phyloP scores from a whole-genome alignment of 352 stramenopile species.

The Globisporangium megalacanthum region DNA sequence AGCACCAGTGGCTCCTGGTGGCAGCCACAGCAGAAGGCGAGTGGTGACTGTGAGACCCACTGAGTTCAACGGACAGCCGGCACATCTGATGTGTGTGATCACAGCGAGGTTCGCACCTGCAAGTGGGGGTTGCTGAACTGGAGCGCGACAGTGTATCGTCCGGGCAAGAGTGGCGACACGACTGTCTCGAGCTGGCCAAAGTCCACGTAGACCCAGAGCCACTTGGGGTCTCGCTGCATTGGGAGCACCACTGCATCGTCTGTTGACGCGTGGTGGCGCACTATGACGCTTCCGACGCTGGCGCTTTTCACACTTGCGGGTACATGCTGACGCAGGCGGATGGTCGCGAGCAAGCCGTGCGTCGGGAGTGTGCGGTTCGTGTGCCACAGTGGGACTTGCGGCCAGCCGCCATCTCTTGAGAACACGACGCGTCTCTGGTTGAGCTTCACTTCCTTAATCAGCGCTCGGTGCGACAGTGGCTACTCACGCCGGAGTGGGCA shows the following conservation, averaged over 20 bases:
- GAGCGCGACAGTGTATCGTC: constrained; percentile 5
- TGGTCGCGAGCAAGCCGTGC: neutral
- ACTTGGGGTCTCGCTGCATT: neutral
- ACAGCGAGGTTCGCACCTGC: constrained; percentile 3
- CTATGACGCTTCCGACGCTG: neutral
- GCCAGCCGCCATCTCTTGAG: neutral
- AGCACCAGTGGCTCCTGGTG: constrained; percentile 4
- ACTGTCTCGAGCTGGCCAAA: constrained; percentile 2
- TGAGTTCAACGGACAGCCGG: neutral
- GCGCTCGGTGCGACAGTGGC: neutral
- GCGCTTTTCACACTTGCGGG: neutral
- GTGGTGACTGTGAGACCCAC: neutral
- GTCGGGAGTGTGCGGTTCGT: neutral
- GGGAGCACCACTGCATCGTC: neutral
- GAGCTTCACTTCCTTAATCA: constrained; percentile 8
- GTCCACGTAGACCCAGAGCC: constrained; percentile 5
- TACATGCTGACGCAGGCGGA: constrained; percentile 5
- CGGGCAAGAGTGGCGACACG: neutral
- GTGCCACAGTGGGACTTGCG: constrained; percentile 5
- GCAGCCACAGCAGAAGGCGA: too few species aligned
- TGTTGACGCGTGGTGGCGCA: constrained; percentile 2
- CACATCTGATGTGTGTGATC: neutral
- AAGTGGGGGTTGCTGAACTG: constrained; percentile 8
- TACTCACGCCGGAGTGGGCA: neutral
- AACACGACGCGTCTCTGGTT: constrained; percentile 9